Evolutionary conservation across 163 green algal genomes (phyloP), one percentile per base, ranked within the genome.

Genomic region (Smithsoniella earleae): DNA sequence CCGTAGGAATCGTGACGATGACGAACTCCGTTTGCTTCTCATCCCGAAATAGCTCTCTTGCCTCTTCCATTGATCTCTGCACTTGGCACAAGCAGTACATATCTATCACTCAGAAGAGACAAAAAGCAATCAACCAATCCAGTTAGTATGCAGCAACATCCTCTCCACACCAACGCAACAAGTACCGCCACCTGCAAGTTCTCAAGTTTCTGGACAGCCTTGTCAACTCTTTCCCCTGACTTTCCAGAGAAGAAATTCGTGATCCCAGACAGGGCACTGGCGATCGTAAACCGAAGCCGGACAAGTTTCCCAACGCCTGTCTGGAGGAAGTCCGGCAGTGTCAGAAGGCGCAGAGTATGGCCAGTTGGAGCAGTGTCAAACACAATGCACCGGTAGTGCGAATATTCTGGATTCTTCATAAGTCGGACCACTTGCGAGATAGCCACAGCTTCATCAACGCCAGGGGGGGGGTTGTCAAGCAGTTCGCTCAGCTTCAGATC

Each of bases 301-400:
- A 97, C 73, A 62, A 80, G 44, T 77, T 85, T 84, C 63, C 88
- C 90, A 30, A 96, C 81, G 8, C 82, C 66, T 4, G 82, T 84
- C 65, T 96, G 87, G 5, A 99, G 69, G 64, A 99, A 99, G 77
- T 98, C 91, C 4, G 94, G 94, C 34, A 98, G 84, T 1, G 90
- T 90, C 3, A 99, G 91, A 74, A 99, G 81, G 3, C 94, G 77
- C 77, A 99, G 82, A 16, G 94, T 99, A 86, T 99, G 94, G 18
- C 94, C 94, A 3, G 90, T 96, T 46, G 90, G 90, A 0, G 90
- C 89, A 8, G 90, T 99, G 87, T 99, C 94, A 81, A 99, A 98
- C 13, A 99, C 79, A 79, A 99, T 92, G 76, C 90, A 84, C 65
- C 85, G 89, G 81, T 96, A 98, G 63, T 90, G 78, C 0, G 78